phyloP scores from a whole-genome alignment of 495 filamentous ascomycete species.

The Antarctomyces pellizariae region DNA sequence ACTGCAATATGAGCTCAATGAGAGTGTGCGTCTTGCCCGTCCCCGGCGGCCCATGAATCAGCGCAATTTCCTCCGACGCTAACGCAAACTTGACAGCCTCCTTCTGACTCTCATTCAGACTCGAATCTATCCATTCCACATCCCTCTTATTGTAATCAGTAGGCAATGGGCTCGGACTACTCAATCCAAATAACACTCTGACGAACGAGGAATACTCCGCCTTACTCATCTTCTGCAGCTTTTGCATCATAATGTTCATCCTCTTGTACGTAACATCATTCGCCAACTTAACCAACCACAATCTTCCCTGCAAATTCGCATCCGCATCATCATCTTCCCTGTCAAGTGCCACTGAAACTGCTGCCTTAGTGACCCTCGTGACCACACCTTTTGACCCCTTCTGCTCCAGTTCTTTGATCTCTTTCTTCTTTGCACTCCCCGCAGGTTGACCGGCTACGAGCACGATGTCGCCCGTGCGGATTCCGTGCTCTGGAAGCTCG shows the following conservation, averaged over 20 bases:
- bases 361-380: conserved; percentile 34
- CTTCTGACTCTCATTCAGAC: conserved; percentile 75
- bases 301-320: conserved; percentile 31
- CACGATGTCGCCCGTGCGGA: conserved; percentile 76
- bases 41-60: conserved; percentile 91
- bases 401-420: conserved; percentile 34
- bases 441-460: conserved; percentile 49
- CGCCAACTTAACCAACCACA: conserved; percentile 67
- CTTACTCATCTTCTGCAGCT: conserved; percentile 46
- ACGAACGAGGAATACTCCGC: conserved; percentile 51
- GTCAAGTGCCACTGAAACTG: conserved; percentile 48
- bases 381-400: conserved; percentile 67
- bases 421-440: conserved; percentile 48
- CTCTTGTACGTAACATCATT: conserved; percentile 84
- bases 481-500: conserved; percentile 55
- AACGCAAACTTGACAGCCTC: conserved; percentile 79
- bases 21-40: conserved; percentile 96
- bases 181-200: conserved; percentile 59
- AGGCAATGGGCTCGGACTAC: conserved; percentile 30
- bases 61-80: conserved; percentile 55
- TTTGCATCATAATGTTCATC: conserved; percentile 78
- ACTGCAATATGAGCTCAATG: conserved; percentile 79
- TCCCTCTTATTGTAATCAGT: conserved; percentile 15
- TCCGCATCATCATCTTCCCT: conserved; percentile 29
- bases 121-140: conserved; percentile 52